Evolutionary conservation across 306 rosid species (phyloP), one percentile per base, ranked within the genome.

Genomic region (Begonia masoniana): DNA sequence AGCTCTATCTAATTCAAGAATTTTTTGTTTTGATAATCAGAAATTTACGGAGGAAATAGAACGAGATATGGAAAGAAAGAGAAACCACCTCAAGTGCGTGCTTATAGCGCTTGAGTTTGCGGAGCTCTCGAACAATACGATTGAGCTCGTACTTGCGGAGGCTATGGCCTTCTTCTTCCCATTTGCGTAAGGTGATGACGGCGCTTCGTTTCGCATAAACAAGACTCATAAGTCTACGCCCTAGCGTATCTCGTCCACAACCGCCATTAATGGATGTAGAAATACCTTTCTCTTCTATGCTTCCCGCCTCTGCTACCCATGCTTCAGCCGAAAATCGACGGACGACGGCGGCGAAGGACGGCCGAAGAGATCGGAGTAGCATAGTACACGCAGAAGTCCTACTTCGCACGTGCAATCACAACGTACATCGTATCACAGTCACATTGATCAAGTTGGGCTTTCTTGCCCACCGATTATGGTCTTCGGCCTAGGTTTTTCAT

Each of bases 31-130:
- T 6, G 10, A 10, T 11, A 15, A 31, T 15, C 10, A 41, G 36
- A 49, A 4, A 8, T 0, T 9, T 15, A 46, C 21, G 10, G 13
- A 41, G 24, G 24, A 21, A 21, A 21, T 21, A 21, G 21, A 19
- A 7, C 26, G 14, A 12, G 46, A 16, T 54, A 19, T 51, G 43
- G 39, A 10, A 15, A 14, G 42, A 36, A 17, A 39, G n/a, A 70
- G n/a, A 70, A 57, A 46, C 10, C 51, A 89, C 97, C 97, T 91
- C 94, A 26, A 91, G 94, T 4, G 97, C 95, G 67, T 91, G 97
- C 58, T 85, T 85, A 77, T 67, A 81, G 19, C 94, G 83, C 66
- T 76, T 83, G 60, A 57, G 73, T 82, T 76, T 73, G 43, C 97
- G 97, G 46, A 91, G 96, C 74, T 85, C 94, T 4, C 95, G 91